phyloP scores from a whole-genome alignment of 495 filamentous ascomycete species.

The Aspergillus cristatus region DNA sequence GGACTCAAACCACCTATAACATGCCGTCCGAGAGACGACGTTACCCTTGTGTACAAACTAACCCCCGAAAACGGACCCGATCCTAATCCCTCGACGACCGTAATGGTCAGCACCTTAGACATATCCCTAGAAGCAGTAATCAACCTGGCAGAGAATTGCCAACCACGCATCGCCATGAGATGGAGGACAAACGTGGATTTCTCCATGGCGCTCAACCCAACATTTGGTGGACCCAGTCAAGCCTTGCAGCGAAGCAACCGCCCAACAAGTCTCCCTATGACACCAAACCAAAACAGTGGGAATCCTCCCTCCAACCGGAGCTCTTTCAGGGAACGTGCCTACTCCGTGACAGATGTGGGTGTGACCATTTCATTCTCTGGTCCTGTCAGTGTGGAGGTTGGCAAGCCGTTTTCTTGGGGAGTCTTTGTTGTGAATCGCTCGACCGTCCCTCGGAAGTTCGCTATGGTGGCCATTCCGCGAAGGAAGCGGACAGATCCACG shows the following conservation, averaged over 20 bases:
- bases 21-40: slow-evolving; percentile 72
- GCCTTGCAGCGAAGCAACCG: slow-evolving; percentile 40
- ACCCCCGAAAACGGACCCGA: slow-evolving; percentile 53
- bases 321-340: slow-evolving; percentile 43
- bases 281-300: slow-evolving; percentile 20
- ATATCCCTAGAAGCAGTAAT: slow-evolving; percentile 62
- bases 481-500: slow-evolving; percentile 59
- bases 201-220: slow-evolving; percentile 54
- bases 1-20: slow-evolving; percentile 53
- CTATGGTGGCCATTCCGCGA: slow-evolving; percentile 69
- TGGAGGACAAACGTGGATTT: slow-evolving; percentile 84
- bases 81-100: slow-evolving; percentile 34
- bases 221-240: slow-evolving; percentile 54
- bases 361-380: slow-evolving; percentile 69
- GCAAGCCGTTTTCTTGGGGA: slow-evolving; percentile 74
- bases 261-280: slow-evolving; percentile 45
- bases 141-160: slow-evolving; percentile 53
- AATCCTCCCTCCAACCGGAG: slow-evolving; percentile 36
- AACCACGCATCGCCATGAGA: slow-evolving; percentile 64
- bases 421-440: slow-evolving; percentile 85
- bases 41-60: slow-evolving; percentile 77
- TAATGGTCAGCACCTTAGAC: slow-evolving; percentile 42
- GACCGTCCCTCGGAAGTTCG: slow-evolving; percentile 59
- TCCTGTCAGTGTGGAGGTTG: slow-evolving; percentile 52
- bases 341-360: slow-evolving; percentile 51